Percentiles rank a stretch among this genome's conserved stretches.
Evolutionary conservation across 2,329 filamentous ascomycete genomes (phyloP).

Genomic region (Pseudopyrenochaeta lycopersici): DNA sequence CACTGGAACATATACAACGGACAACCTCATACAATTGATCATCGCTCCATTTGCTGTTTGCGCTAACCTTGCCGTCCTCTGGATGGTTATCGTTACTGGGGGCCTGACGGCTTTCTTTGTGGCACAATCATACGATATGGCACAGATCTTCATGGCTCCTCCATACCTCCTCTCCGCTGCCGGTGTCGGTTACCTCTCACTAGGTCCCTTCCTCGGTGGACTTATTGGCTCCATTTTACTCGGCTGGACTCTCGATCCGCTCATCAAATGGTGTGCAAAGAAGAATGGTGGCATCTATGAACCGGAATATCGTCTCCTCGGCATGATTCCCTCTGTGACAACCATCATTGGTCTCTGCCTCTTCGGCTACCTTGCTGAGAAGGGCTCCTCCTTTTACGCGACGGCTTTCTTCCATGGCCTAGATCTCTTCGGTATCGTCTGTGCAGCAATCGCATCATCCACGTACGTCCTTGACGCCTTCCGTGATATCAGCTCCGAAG

Average conservation of each 20-base stretch:
- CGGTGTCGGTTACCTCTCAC: constrained; percentile 55
- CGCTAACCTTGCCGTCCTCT: constrained; percentile 61
- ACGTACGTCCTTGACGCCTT: constrained; percentile 53
- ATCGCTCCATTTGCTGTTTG: constrained; percentile 60
- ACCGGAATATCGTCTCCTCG: constrained; percentile 61
- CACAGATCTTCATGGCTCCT: constrained; percentile 59
- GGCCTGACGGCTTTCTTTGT: constrained; percentile 56
- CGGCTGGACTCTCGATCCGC: constrained; percentile 45
- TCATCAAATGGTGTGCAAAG: constrained; percentile 56
- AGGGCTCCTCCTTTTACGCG: constrained; percentile 31
- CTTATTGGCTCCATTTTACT: constrained; percentile 30
- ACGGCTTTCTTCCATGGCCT: constrained; percentile 47
- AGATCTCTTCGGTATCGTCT: constrained; percentile 45
- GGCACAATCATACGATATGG: constrained; percentile 54
- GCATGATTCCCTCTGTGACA: constrained; percentile 41
- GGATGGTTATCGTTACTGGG: constrained; percentile 59
- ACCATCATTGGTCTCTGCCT: constrained; percentile 51
- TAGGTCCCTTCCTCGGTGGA: constrained; percentile 53
- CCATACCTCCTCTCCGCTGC: constrained; percentile 56
- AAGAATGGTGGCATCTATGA: constrained; percentile 64
- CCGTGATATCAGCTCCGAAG: constrained; percentile 52
- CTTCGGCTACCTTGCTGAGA: constrained; percentile 47
- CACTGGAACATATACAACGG: constrained; percentile 50
- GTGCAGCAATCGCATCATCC: constrained; percentile 41
- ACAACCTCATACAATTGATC: constrained; percentile 49